Conservation (phyloP, 805 yeast species). For the Metahyphopichia silvanorum region DNA sequence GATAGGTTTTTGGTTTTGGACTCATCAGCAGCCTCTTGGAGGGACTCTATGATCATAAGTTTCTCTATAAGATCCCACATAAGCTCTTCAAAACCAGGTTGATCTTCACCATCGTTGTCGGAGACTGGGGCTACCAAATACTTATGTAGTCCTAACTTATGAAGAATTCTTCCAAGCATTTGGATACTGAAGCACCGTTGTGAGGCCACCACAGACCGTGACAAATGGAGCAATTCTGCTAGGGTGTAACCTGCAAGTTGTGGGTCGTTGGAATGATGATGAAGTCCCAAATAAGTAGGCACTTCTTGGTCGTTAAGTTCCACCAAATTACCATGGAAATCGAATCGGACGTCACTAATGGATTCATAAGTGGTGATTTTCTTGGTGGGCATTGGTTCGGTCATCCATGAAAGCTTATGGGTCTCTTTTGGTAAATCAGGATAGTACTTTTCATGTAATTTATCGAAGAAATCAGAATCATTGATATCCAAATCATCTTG, state of each 20-base stretch:
- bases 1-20: conserved; percentile 59
- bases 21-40: conserved; percentile 70
- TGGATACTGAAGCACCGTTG: conserved; percentile 87
- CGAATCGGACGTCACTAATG: conserved; percentile 76
- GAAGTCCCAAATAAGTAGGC: conserved; percentile 67
- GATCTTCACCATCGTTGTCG: conserved; percentile 27
- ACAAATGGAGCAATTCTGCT: conserved; percentile 72
- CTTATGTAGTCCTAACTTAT: conserved; percentile 68
- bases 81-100: conserved; percentile 31
- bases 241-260: conserved; percentile 90
- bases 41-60: conserved; percentile 58
- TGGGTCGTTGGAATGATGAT: conserved; percentile 89
- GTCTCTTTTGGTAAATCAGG: conserved; percentile 88
- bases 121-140: conserved; percentile 49
- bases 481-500: conserved; percentile 52
- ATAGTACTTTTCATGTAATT: conserved; percentile 79
- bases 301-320: conserved; percentile 37
- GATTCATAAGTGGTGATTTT: conserved; percentile 45
- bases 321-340: conserved; percentile 77
- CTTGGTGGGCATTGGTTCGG: conserved; percentile 50
- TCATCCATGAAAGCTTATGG: conserved; percentile 89
- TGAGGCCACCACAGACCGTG: conserved; percentile 75
- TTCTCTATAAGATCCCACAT: conserved; percentile 73
- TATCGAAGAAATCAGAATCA: conserved; percentile 76
- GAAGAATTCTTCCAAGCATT: conserved; percentile 81